Evolutionary conservation across 1,139 yeast species (phyloP).

Genomic region (Trichomonascaceae sp.): DNA sequence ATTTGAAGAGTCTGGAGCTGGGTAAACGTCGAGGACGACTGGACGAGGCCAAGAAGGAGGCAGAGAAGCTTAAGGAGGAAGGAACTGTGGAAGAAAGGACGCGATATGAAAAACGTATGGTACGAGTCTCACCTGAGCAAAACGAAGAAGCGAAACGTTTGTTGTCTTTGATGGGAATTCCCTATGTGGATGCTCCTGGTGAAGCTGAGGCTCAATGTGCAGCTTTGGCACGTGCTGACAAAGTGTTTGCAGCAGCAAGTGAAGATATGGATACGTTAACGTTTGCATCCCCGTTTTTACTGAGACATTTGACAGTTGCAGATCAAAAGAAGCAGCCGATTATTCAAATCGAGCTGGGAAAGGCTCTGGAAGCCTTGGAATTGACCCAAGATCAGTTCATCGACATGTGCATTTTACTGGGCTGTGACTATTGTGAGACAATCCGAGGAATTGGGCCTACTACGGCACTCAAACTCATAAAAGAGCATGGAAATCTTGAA

Average conservation of each 20-base stretch:
- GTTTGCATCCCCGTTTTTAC: slow-evolving; percentile 73
- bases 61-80: slow-evolving; percentile 68
- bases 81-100: slow-evolving; percentile 74
- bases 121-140: slow-evolving; percentile 80
- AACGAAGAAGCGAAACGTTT: slow-evolving; percentile 87
- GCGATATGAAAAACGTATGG: slow-evolving; percentile 79
- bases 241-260: slow-evolving; percentile 92
- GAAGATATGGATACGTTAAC: slow-evolving; percentile 99
- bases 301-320: slow-evolving; percentile 87
- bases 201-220: slow-evolving; percentile 99
- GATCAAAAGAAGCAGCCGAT: slow-evolving; percentile 92
- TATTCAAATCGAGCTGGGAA: slow-evolving; percentile 66
- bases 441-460: slow-evolving; percentile 95
- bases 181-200: slow-evolving; percentile 88
- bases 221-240: slow-evolving; percentile 74
- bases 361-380: slow-evolving; percentile 70
- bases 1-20: slow-evolving; percentile 85
- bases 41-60: slow-evolving; percentile 74
- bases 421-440: slow-evolving; percentile 96
- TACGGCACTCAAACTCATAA: slow-evolving; percentile 81
- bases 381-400: slow-evolving; percentile 69
- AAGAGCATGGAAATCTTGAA: slow-evolving; percentile 78
- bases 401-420: slow-evolving; percentile 85
- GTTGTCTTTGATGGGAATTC: slow-evolving; percentile 86
- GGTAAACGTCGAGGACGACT: slow-evolving; percentile 76